Conservation (phyloP, 148 eudicot species). For the Diospyros kaki region DNA sequence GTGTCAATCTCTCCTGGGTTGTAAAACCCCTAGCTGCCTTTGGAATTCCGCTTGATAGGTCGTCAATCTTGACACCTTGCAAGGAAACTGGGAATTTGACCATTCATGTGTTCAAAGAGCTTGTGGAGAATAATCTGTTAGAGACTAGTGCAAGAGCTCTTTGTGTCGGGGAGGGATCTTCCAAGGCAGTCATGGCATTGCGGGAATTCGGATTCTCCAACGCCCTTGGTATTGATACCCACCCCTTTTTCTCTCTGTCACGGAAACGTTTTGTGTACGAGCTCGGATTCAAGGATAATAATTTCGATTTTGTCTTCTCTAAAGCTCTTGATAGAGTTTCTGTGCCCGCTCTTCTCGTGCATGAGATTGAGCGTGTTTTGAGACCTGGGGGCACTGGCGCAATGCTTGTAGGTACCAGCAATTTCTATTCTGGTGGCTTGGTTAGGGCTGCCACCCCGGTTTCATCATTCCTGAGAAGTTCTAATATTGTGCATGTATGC, state of each 20-base stretch:
- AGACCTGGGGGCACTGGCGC: conserved; percentile 76
- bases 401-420: conserved; percentile 41
- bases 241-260: conserved; percentile 57
- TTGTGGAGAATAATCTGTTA: conserved; percentile 54
- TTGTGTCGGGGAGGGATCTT: conserved; percentile 68
- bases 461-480: conserved; percentile 49
- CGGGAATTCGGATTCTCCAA: conserved; percentile 47
- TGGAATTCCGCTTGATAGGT: conserved; percentile 24
- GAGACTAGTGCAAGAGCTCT: conserved; percentile 45
- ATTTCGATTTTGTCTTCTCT: conserved; percentile 60
- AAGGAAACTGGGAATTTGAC: conserved; percentile 44
- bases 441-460: conserved; percentile 55
- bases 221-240: conserved; percentile 45
- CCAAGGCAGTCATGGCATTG: conserved; percentile 37
- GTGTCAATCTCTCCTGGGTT: conserved; percentile 21
- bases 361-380: conserved; percentile 77
- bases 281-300: conserved; percentile 47
- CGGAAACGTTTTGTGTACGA: conserved; percentile 55
- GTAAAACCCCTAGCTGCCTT: conserved; percentile 25
- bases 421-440: conserved; percentile 46
- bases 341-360: conserved; percentile 68
- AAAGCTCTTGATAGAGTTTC: conserved; percentile 67
- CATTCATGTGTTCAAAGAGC: conserved; percentile 49
- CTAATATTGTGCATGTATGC: conserved; percentile 38
- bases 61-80: conserved; percentile 15